Percentiles rank a stretch among this genome's conserved stretches.
These are phyloP conservation scores for Chytridiales sp. DNA, from an alignment of 371 early-diverging fungal genomes.

Conservation along the genomic window DNA sequence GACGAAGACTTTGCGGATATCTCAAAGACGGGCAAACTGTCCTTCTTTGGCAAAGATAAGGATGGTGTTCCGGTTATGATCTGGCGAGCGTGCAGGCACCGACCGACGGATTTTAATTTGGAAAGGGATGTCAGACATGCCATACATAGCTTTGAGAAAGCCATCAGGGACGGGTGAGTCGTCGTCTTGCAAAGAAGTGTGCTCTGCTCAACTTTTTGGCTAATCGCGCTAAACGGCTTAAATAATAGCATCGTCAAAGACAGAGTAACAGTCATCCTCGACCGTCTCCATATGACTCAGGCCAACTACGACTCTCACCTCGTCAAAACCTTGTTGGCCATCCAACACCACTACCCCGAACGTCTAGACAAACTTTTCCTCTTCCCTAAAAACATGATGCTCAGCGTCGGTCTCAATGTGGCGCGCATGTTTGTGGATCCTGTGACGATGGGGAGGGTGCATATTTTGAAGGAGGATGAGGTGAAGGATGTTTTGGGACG, in stretches of 20 bases:
- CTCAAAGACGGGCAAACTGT: conserved; percentile 23
- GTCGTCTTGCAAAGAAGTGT: conserved; percentile 9
- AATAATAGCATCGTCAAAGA: conserved; percentile 23
- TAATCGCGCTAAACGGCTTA: conserved; percentile 8
- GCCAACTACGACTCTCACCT: conserved; percentile 26
- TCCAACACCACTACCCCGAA: conserved; percentile 38
- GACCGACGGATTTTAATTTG: neutral
- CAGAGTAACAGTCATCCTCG: conserved; percentile 35
- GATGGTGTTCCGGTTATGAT: conserved; percentile 26
- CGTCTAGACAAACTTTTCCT: conserved; percentile 31
- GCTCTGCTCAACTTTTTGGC: conserved; percentile 8
- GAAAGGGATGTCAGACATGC: conserved; percentile 16
- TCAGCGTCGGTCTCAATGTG: conserved; percentile 37
- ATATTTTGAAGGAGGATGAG: conserved; percentile 19
- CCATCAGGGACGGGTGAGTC: neutral
- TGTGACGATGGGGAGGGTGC: conserved; percentile 29
- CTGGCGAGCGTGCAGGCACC: conserved; percentile 9
- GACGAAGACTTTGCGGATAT: conserved; percentile 27
- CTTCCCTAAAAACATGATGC: conserved; percentile 37
- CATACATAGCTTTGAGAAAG: conserved; percentile 9
- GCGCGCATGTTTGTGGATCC: conserved; percentile 31
- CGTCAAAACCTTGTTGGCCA: conserved; percentile 23
- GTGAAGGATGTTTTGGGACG: conserved; percentile 1
- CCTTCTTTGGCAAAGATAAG: conserved; percentile 13
- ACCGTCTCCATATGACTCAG: conserved; percentile 31